Evolutionary conservation across 164 flowering plant species (phyloP).

Genomic region (Echeveria elegans): DNA sequence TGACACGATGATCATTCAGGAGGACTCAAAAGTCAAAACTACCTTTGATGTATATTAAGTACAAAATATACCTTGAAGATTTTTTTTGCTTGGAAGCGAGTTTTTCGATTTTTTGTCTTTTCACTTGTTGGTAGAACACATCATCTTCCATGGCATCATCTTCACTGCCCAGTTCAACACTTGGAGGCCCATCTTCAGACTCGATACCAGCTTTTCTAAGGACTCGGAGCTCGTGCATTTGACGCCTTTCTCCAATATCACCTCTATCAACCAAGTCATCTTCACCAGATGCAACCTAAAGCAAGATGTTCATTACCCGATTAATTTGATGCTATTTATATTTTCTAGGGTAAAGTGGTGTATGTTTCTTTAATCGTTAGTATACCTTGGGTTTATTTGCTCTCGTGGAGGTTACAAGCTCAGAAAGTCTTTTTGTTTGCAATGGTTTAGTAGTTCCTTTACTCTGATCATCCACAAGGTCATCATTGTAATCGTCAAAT

Average conservation of each 20-base stretch:
- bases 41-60: no score
- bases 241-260: conserved; percentile 90
- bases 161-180: conserved; percentile 20
- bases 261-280: conserved; percentile 83
- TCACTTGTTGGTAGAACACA: conserved; percentile 60
- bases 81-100: conserved; percentile 48
- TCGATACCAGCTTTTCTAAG: conserved; percentile 60
- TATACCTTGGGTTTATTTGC: conserved; percentile 63
- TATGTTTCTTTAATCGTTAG: conserved; percentile 2
- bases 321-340: neutral
- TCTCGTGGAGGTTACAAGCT: conserved; percentile 26
- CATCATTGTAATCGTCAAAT: conserved; percentile 78
- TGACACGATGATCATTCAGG: neutral
- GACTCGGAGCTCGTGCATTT: conserved; percentile 68
- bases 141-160: conserved; percentile 34
- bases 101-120: conserved; percentile 41
- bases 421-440: conserved; percentile 30
- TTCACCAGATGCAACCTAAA: conserved; percentile 78
- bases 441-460: conserved; percentile 22
- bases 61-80: conserved; percentile 59
- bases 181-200: conserved; percentile 32
- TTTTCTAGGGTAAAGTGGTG: neutral
- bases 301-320: neutral
- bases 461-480: conserved; percentile 24
- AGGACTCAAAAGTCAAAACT: no score